Evolutionary conservation across 345 rosid genomes (phyloP).

Genomic region (Pistacia vera): DNA sequence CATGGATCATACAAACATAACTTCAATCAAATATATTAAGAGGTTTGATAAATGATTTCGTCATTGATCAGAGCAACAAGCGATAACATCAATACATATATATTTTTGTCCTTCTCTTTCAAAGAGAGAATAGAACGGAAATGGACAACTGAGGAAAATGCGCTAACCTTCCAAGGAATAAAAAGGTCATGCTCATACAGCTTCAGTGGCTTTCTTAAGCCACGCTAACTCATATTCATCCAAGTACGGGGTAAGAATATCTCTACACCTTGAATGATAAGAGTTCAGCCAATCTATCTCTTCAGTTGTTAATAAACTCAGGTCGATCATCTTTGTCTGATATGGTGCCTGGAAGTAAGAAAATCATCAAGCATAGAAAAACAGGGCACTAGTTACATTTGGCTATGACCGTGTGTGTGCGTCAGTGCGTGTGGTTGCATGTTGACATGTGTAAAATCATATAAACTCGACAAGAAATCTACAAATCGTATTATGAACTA

Average conservation of each 20-base stretch:
- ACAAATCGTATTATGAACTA: neutral
- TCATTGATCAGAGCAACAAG: neutral
- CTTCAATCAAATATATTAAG: too few relatives aligned
- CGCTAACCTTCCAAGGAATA: neutral
- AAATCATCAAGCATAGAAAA: neutral
- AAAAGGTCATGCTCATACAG: conserved; percentile 40
- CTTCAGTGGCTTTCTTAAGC: conserved; percentile 89
- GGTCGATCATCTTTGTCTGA: conserved; percentile 79
- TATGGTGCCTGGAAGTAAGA: conserved; percentile 66
- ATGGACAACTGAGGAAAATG: neutral
- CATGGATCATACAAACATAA: too few relatives aligned
- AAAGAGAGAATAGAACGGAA: neutral
- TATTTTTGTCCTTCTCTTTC: neutral
- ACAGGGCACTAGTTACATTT: neutral
- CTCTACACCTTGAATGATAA: conserved; percentile 78
- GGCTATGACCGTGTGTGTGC: neutral
- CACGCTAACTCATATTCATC: conserved; percentile 70
- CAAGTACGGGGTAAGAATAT: conserved; percentile 69
- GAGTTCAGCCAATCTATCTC: conserved; percentile 80
- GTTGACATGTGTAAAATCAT: neutral
- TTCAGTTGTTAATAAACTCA: conserved; percentile 51
- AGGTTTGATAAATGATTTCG: neutral
- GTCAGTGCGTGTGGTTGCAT: too few relatives aligned
- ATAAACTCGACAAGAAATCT: neutral
- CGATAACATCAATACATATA: neutral